phyloP scores from a whole-genome alignment of 768 basidiomycete genomes.

The Boletus rubroflammeus region DNA sequence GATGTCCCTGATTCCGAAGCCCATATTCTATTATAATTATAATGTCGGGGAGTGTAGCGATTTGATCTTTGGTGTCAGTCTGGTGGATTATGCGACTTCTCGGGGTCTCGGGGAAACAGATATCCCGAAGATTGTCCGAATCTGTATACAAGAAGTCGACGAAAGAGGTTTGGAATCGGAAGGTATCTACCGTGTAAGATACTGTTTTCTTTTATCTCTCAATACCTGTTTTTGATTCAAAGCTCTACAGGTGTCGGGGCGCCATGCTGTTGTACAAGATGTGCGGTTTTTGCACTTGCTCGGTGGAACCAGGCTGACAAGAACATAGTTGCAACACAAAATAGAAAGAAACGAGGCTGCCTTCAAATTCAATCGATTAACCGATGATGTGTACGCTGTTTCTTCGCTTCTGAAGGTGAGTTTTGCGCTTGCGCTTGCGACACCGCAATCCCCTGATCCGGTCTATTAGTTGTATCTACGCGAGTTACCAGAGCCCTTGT shows the following conservation, averaged over 20 bases:
- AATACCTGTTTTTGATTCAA: conserved; percentile 1
- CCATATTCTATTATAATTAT: conserved; percentile 71
- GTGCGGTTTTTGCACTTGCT: conserved; percentile 39
- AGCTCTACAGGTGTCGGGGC: conserved; percentile 63
- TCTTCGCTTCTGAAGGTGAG: conserved; percentile 80
- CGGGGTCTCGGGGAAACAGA: conserved; percentile 69
- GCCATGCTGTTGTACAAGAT: conserved; percentile 80
- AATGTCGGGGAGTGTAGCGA: conserved; percentile 83
- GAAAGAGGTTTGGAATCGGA: conserved; percentile 71
- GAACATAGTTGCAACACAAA: conserved; percentile 69
- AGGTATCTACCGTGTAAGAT: conserved; percentile 73
- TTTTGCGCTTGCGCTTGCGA: not conserved
- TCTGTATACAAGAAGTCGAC: conserved; percentile 83
- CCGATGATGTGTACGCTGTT: conserved; percentile 80
- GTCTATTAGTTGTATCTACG: conserved; percentile 65
- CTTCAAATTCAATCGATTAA: conserved; percentile 67
- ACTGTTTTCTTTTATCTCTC: not conserved
- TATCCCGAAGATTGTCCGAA: conserved; percentile 73
- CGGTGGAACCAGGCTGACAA: conserved; percentile 1
- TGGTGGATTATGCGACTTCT: conserved; percentile 86
- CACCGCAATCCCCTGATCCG: not conserved
- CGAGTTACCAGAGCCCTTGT: conserved; percentile 86
- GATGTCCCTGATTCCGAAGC: conserved; percentile 63
- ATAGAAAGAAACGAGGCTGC: conserved; percentile 78
- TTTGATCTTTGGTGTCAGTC: conserved; percentile 82